Base-by-base conservation (phyloP, 345 rosid species). In the Aquilaria sinensis region DNA sequence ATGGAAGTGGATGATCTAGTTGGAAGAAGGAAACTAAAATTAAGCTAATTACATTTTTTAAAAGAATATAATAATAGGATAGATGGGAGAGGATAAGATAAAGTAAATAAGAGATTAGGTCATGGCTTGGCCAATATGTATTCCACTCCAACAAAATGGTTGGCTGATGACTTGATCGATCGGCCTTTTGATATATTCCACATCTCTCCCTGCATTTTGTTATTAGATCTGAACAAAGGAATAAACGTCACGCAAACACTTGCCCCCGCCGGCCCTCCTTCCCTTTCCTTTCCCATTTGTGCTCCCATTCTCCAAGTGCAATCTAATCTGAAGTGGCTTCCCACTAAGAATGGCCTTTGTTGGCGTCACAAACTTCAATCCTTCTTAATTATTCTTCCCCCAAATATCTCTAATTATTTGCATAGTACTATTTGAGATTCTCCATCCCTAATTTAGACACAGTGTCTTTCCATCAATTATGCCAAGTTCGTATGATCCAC, bases 201-300 rank as follows among this genome's bases (percentile, higher is more conserved):
- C 23, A 23, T 23, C 23, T 73, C 71, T 68, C 14, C 52, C 12
- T 12, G 23, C 61, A 9, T 53, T 3, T 52, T 3, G 56, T 45
- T 51, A 64, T 47, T 53, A n/a, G 32, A 61, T 62, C 37, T 67
- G 53, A 69, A 51, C 33, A 69, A 65, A 56, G 65, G 72, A 61
- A 60, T 73, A 69, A 68, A 64, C 76, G 81, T 78, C 82, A 78
- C 72, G 70, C 77, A 75, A 71, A 65, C 74, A 77, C 76, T 61
- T 34, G 55, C 62, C 61, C 23, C 23, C 23, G 23, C 23, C 23
- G 23, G 23, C 23, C 23, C 23, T 23, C 23, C 23, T 23, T 23
- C 23, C 23, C 23, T 23, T 23, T 23, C 23, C 50, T 65, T 30
- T 53, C 12, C 57, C 50, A 31, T 31, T 60, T 47, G 72, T 55